These are phyloP conservation scores for Rickenella mellea DNA, from an alignment of 768 basidiomycete genomes.

Conservation along the genomic window DNA sequence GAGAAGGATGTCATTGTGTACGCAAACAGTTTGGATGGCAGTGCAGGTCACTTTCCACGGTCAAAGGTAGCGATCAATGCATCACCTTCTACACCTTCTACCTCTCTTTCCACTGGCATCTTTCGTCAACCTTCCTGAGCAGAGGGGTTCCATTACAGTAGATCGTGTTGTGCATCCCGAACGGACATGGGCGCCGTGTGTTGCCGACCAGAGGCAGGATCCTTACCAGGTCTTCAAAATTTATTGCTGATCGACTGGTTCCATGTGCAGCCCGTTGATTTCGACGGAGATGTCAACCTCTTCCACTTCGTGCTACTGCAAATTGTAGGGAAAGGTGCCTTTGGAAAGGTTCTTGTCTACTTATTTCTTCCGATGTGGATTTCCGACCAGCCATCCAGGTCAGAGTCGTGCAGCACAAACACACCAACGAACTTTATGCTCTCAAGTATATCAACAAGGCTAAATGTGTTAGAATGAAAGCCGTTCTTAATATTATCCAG, in stretches of 20 bases:
- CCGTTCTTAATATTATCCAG: constrained; percentile 94
- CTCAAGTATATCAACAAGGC: constrained; percentile 99
- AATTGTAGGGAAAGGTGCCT: constrained; percentile 97
- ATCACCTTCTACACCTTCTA: no score
- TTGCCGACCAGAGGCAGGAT: constrained; percentile 67
- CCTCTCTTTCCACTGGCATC: no score
- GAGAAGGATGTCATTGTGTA: constrained; percentile 6
- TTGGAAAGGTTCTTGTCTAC: constrained; percentile 74
- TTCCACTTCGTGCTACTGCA: constrained; percentile 93
- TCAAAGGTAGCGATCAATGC: no score
- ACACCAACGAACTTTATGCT: constrained; percentile 92
- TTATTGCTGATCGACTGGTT: constrained; percentile 1
- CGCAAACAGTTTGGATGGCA: no score
- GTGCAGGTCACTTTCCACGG: no score
- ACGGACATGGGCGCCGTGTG: constrained; percentile 71
- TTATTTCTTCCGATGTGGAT: constrained; percentile 5
- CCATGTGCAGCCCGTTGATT: constrained; percentile 81
- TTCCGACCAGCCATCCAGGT: constrained; percentile 44
- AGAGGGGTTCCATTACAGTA: no score
- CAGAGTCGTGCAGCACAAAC: constrained; percentile 98
- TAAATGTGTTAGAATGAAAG: constrained; percentile 98
- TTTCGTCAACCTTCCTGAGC: no score
- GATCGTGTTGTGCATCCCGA: no score
- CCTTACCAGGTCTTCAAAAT: neutral
- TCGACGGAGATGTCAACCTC: constrained; percentile 90